Percentiles rank a stretch among this genome's conserved stretches.
These are phyloP conservation scores for Allantophomopsis lycopodina DNA, from an alignment of 2,329 filamentous ascomycete species.

Conservation along the genomic window DNA sequence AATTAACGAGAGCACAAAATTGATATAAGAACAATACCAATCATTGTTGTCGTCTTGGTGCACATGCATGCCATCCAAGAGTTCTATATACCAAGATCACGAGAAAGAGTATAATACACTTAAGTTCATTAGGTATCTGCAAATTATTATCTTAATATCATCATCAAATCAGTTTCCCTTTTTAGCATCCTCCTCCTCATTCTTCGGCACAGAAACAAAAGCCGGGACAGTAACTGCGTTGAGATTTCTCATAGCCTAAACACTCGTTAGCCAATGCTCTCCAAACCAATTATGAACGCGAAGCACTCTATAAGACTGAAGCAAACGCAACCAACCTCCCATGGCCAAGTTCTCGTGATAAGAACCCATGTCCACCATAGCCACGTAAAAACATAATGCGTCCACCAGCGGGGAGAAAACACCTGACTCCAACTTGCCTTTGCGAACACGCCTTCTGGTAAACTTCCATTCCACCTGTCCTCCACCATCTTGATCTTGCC, in stretches of 20 bases:
- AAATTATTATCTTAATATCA: background rate
- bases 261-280: constrained; percentile 6
- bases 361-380: constrained; percentile 23
- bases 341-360: constrained; percentile 22
- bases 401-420: constrained; percentile 22
- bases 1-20: too few relatives aligned
- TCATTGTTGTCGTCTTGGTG: too few relatives aligned
- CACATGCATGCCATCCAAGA: too few relatives aligned
- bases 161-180: constrained; percentile 22
- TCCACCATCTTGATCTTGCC: constrained; percentile 35
- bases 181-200: constrained; percentile 33
- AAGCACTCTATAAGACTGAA: background rate
- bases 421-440: constrained; percentile 30
- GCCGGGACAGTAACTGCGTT: constrained; percentile 36
- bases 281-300: background rate
- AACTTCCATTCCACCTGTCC: constrained; percentile 38
- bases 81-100: too few relatives aligned
- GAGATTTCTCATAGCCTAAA: constrained; percentile 34
- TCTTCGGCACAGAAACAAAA: constrained; percentile 36
- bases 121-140: too few relatives aligned
- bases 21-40: too few relatives aligned
- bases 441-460: constrained; percentile 32
- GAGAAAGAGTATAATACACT: too few relatives aligned
- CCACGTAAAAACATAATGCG: constrained; percentile 21
- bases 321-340: constrained; percentile 22